phyloP scores from a whole-genome alignment of 1,284 basidiomycete genomes.

The Somion occarium region DNA sequence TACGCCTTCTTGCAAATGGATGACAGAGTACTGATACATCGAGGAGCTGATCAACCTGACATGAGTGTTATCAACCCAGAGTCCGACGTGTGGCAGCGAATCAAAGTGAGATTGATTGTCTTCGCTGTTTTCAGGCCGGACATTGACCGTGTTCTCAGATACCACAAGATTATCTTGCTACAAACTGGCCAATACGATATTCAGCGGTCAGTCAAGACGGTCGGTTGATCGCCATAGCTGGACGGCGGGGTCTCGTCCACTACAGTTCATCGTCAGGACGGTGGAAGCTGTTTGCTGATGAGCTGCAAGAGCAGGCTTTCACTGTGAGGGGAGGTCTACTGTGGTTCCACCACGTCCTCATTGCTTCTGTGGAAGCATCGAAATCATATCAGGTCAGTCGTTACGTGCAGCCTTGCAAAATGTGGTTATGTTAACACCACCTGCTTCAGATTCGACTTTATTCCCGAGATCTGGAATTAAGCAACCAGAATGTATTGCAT shows the following conservation, averaged over 20 bases:
- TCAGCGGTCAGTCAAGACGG: slow-evolving; percentile 92
- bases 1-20: slow-evolving; percentile 97
- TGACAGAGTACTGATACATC: slow-evolving; percentile 91
- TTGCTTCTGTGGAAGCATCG: slow-evolving; percentile 85
- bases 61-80: slow-evolving; percentile 95
- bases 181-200: slow-evolving; percentile 94
- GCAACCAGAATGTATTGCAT: slow-evolving; percentile 80
- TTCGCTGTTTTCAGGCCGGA: not conserved
- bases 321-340: slow-evolving; percentile 86
- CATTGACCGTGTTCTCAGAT: slow-evolving; percentile 42
- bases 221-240: slow-evolving; percentile 89
- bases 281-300: slow-evolving; percentile 89
- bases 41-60: slow-evolving; percentile 96
- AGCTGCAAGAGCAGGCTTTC: slow-evolving; percentile 88
- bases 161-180: slow-evolving; percentile 84
- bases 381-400: slow-evolving; percentile 68
- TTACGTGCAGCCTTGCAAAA: not conserved
- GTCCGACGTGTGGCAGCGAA: slow-evolving; percentile 96
- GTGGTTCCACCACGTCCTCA: slow-evolving; percentile 97
- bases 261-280: slow-evolving; percentile 92
- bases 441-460: slow-evolving; percentile 81
- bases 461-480: slow-evolving; percentile 92
- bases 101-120: slow-evolving; percentile 45
- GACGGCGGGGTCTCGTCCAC: slow-evolving; percentile 86
- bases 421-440: not conserved